A percentile compares a stretch with the other conserved stretches of the same genome.
Conservation (phyloP, 1,284 basidiomycete species). For the Agroathelia rolfsii region DNA sequence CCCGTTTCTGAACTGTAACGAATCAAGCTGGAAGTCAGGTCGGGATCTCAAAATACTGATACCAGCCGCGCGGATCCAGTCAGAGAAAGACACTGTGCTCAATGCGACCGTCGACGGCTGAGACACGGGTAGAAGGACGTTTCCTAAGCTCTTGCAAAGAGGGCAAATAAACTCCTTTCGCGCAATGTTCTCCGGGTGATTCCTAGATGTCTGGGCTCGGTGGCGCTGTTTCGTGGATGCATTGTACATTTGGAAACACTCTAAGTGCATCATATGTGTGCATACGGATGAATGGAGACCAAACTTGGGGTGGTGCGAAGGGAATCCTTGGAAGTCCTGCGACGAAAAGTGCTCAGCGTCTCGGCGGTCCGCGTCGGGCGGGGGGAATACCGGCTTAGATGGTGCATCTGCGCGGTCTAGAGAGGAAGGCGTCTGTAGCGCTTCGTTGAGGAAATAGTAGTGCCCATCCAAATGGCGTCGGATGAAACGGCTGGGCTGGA, state of each 20-base stretch:
- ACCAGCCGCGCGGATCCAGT: conserved; percentile 75
- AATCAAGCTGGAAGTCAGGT: conserved; percentile 58
- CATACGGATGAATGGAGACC: conserved; percentile 88
- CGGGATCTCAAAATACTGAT: conserved; percentile 75
- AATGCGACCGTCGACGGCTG: conserved; percentile 34
- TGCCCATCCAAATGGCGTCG: conserved; percentile 73
- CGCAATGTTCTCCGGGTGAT: conserved; percentile 89
- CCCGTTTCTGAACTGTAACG: conserved; percentile 63
- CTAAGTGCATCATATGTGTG: conserved; percentile 95
- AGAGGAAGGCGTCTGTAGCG: conserved; percentile 53
- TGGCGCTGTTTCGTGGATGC: conserved; percentile 84
- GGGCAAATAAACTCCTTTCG: conserved; percentile 96
- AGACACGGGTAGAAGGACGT: conserved; percentile 82
- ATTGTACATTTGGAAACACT: conserved; percentile 90
- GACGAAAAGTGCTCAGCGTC: conserved; percentile 37
- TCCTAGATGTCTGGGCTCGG: conserved; percentile 81
- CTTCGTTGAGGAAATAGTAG: conserved; percentile 63
- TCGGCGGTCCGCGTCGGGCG: conserved; percentile 34
- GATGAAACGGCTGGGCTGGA: conserved; percentile 85
- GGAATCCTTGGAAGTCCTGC: conserved; percentile 67
- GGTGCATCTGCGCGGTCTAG: conserved; percentile 45
- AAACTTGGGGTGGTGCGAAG: conserved; percentile 63
- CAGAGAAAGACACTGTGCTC: conserved; percentile 55
- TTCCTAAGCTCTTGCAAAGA: conserved; percentile 96
- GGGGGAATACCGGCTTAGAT: conserved; percentile 38